Base-by-base conservation (phyloP, 257 asterid genomes). In the Nicotiana attenuata region DNA sequence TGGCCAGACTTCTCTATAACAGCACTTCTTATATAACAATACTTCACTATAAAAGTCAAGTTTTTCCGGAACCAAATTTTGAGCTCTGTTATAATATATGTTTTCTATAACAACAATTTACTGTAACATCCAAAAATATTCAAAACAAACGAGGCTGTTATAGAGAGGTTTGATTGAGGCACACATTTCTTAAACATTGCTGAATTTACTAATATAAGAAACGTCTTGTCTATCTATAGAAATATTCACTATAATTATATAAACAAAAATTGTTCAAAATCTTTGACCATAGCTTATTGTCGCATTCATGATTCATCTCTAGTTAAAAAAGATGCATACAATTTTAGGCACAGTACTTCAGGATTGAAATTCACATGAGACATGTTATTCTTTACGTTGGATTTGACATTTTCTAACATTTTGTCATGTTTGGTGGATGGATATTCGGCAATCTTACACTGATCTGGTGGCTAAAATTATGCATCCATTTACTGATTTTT, bases 351-450 rank as follows among this genome's bases (percentile, higher is more conserved):
- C 59, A 38, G 10, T 38, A 71, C 60, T 45, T 71, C 4, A 14
- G 24, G 3, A 71, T 45, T 45, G 60, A 45, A 47, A 45, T 71
- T 13, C 78, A 22, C 60, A 47, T 1, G 60, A 47, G 59, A 45
- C 38, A 45, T 71, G 78, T 45, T 45, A 71, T 71, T 14, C 2
- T 47, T 22, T 45, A 14, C 9, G 38, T 45, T 45, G 22, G 78
- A 71, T 71, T 71, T 47, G 38, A 71, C 78, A 71, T 71, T 71
- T 45, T 3, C 22, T 3, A 22, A 22, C 14, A 71, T 68, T 71
- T 68, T 45, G 78, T 22, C 78, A 71, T 47, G 60, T 71, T 71
- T 71, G 57, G 77, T 41, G 77, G 33, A 69, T 69, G 13, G 77
- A 41, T 41, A 26, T 28, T 15, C 19, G 77, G 77, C 77, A 41